phyloP scores from a whole-genome alignment of 495 filamentous ascomycete genomes.

The Viridothelium virens region DNA sequence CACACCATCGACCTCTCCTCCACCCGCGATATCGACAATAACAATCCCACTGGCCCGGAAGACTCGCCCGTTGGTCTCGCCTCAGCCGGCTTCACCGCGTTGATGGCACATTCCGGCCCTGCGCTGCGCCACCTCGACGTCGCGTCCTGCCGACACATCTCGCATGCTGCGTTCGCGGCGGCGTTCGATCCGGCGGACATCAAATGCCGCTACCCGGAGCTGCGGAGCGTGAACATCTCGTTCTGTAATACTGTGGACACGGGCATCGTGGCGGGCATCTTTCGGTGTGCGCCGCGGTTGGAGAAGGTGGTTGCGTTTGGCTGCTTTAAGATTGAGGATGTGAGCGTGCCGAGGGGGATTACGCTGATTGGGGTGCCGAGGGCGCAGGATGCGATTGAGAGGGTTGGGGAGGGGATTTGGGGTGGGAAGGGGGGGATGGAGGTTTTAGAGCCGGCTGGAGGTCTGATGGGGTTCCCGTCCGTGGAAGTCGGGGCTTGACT shows the following conservation, averaged over 20 bases:
- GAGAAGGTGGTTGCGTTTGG: slow-evolving; percentile 72
- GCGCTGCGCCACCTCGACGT: slow-evolving; percentile 58
- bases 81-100: slow-evolving; percentile 60
- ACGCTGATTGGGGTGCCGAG: slow-evolving; percentile 71
- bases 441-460: slow-evolving; percentile 26
- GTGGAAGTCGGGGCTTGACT: slow-evolving; percentile 23
- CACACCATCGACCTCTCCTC: slow-evolving; percentile 61
- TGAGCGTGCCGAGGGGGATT: slow-evolving; percentile 62
- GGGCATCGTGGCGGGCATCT: slow-evolving; percentile 62
- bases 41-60: slow-evolving; percentile 52
- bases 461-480: slow-evolving; percentile 20
- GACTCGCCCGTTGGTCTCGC: slow-evolving; percentile 56
- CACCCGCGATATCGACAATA: slow-evolving; percentile 64
- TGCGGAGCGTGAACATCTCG: slow-evolving; percentile 65
- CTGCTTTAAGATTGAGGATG: slow-evolving; percentile 67
- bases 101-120: slow-evolving; percentile 76
- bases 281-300: slow-evolving; percentile 63
- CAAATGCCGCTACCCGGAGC: slow-evolving; percentile 47
- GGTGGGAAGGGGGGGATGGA: slow-evolving; percentile 28
- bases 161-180: slow-evolving; percentile 54
- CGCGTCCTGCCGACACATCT: slow-evolving; percentile 71
- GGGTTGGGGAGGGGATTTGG: slow-evolving; percentile 40
- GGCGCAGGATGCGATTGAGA: slow-evolving; percentile 51
- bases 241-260: slow-evolving; percentile 72
- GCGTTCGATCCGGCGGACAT: slow-evolving; percentile 54